phyloP scores from a whole-genome alignment of 1,139 yeast genomes.

The Candida albicans region DNA sequence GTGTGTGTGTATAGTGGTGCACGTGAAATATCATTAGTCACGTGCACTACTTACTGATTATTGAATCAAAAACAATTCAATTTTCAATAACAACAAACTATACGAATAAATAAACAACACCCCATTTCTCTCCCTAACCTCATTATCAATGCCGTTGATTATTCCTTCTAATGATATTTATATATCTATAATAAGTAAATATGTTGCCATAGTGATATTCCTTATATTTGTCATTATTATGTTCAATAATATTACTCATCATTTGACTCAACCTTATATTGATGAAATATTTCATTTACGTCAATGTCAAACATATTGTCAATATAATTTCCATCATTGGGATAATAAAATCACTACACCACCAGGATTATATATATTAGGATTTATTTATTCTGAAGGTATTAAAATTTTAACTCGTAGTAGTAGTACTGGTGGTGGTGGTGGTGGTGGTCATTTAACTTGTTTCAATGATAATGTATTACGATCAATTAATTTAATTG shows the following conservation, averaged over 20 bases:
- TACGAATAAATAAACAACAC: no score
- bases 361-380: constrained; percentile 82
- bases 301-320: constrained; percentile 70
- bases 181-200: constrained; percentile 3
- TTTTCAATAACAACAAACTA: no score
- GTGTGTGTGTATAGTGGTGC: no score
- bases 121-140: no score
- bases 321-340: constrained; percentile 66
- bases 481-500: constrained; percentile 61
- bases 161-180: constrained; percentile 7
- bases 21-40: no score
- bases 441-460: constrained; percentile 14
- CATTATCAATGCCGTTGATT: constrained; percentile 14
- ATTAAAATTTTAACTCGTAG: constrained; percentile 20
- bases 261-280: constrained; percentile 45
- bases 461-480: constrained; percentile 44
- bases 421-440: no score
- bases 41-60: no score
- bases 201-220: constrained; percentile 13
- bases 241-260: constrained; percentile 18
- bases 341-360: constrained; percentile 94
- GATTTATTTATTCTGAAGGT: constrained; percentile 46
- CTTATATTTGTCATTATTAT: constrained; percentile 17
- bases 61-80: no score
- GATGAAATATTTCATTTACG: constrained; percentile 88